Evolutionary conservation across 73 alveolate genomes (phyloP).

Genomic region (Paramecium tetraurelia): DNA sequence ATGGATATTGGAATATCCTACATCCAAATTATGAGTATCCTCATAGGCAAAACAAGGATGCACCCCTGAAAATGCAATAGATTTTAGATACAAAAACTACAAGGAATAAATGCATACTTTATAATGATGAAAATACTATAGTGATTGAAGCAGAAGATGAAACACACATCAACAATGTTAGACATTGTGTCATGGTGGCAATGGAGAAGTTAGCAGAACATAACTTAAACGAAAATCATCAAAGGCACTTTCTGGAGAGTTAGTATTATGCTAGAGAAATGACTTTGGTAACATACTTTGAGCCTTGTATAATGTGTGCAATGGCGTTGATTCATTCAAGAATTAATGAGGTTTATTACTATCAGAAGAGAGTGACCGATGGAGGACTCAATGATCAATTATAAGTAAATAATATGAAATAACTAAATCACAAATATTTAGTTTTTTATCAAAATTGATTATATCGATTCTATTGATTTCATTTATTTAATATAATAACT

Average conservation of each 20-base stretch:
- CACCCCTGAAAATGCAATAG: neutral
- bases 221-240: neutral
- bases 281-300: neutral
- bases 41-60: neutral
- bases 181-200: neutral
- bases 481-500: no score
- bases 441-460: neutral
- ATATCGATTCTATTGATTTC: neutral
- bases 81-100: neutral
- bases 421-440: neutral
- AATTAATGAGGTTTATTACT: neutral
- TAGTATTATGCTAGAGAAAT: constrained; percentile 1
- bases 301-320: constrained; percentile 52
- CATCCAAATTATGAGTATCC: neutral
- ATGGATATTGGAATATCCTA: neutral
- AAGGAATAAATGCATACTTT: neutral
- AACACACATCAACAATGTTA: neutral
- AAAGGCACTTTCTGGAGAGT: neutral
- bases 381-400: constrained; percentile 33
- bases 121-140: neutral
- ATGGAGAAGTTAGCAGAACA: constrained; percentile 10
- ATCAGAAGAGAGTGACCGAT: neutral
- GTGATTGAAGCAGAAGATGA: neutral
- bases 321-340: constrained; percentile 48
- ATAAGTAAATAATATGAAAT: neutral